Conservation (phyloP, 768 basidiomycete species). For the Strobilomyces dryophilus region DNA sequence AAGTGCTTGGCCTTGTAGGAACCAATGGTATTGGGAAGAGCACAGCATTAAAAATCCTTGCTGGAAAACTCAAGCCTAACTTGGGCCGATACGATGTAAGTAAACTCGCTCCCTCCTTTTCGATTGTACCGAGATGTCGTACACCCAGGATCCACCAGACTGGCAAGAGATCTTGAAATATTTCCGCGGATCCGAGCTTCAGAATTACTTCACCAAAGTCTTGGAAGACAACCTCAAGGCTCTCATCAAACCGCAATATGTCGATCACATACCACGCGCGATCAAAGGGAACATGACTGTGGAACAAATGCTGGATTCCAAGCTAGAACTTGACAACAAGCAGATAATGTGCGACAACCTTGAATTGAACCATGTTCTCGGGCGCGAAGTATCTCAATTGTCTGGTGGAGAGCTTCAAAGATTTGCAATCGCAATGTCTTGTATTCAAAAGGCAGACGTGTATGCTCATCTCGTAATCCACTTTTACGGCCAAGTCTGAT, state of each 20-base stretch:
- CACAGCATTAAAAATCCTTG: constrained; percentile 93
- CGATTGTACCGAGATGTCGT: not conserved
- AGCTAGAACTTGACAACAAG: constrained; percentile 87
- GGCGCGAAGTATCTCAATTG: constrained; percentile 79
- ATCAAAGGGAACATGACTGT: constrained; percentile 91
- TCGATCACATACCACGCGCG: constrained; percentile 95
- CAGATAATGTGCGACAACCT: constrained; percentile 80
- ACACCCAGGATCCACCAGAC: constrained; percentile 84
- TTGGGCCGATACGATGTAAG: constrained; percentile 92
- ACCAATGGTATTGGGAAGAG: constrained; percentile 99
- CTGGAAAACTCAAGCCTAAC: constrained; percentile 97
- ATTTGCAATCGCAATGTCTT: constrained; percentile 97
- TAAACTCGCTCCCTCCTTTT: constrained; percentile 5
- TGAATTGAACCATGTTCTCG: constrained; percentile 82
- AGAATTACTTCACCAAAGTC: constrained; percentile 99
- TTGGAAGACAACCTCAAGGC: constrained; percentile 98
- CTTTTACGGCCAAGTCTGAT: constrained; percentile 1
- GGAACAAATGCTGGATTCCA: constrained; percentile 86
- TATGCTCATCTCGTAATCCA: constrained; percentile 38
- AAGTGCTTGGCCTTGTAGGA: constrained; percentile 97
- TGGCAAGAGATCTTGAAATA: constrained; percentile 99
- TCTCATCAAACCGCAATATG: constrained; percentile 99
- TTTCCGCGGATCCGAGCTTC: constrained; percentile 97
- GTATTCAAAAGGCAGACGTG: constrained; percentile 94
- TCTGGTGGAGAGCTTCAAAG: constrained; percentile 97